Evolutionary conservation across 139 green algal species (phyloP).

Genomic region (Yamagishiella unicocca): DNA sequence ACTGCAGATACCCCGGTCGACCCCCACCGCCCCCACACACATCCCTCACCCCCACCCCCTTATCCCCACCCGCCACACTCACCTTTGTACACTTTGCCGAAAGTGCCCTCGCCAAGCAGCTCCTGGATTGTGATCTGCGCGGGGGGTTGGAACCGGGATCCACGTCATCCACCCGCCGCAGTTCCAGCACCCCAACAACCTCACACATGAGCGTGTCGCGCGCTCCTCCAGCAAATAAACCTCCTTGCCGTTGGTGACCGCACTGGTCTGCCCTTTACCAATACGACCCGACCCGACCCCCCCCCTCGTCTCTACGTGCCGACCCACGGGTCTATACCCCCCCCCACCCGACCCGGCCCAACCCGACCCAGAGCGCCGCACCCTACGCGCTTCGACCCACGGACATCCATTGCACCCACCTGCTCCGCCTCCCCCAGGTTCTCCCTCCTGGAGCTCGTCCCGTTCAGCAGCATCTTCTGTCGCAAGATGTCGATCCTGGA

Average conservation of each 20-base stretch:
- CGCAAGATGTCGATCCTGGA: conserved; percentile 29
- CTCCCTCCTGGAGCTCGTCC: conserved; percentile 19
- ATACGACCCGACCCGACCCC: too few relatives aligned
- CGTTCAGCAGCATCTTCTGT: conserved; percentile 41
- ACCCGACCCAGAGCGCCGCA: background rate
- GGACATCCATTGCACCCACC: too few relatives aligned
- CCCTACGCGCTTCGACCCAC: too few relatives aligned
- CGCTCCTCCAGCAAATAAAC: too few relatives aligned
- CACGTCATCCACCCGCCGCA: too few relatives aligned
- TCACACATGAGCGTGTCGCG: too few relatives aligned
- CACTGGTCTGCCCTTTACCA: too few relatives aligned
- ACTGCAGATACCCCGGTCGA: too few relatives aligned
- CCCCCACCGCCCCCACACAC: background rate
- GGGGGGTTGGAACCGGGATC: too few relatives aligned
- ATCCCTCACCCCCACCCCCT: background rate
- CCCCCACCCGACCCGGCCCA: background rate
- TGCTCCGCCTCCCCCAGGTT: conserved; percentile 43
- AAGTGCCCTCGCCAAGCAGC: conserved; percentile 46
- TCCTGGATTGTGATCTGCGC: conserved; percentile 28
- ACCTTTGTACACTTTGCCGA: conserved; percentile 48
- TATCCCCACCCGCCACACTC: background rate
- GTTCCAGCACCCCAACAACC: too few relatives aligned
- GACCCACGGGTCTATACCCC: background rate
- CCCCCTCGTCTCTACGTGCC: too few relatives aligned
- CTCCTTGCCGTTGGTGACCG: too few relatives aligned